Conservation (phyloP, 768 basidiomycete species). For the Boletus sp. region DNA sequence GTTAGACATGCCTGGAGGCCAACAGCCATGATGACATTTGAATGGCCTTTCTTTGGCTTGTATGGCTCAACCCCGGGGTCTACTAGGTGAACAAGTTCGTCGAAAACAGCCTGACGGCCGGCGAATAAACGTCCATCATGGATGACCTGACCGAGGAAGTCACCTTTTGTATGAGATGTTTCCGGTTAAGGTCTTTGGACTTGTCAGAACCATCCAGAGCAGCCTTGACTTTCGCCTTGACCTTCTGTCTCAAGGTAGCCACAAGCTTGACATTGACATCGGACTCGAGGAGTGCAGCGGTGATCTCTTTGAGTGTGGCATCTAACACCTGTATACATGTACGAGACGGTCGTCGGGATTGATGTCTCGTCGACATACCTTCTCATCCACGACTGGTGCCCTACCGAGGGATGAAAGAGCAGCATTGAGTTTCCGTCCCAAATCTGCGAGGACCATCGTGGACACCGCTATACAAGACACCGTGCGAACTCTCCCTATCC, state of each 20-base stretch:
- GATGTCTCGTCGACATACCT: constrained; percentile 44
- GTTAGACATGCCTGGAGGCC: constrained; percentile 73
- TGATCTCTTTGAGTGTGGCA: constrained; percentile 91
- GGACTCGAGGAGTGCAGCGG: constrained; percentile 87
- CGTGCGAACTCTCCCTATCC: constrained; percentile 28
- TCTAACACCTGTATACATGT: constrained; percentile 73
- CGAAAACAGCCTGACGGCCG: constrained; percentile 77
- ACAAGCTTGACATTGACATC: constrained; percentile 99
- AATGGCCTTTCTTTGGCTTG: constrained; percentile 92
- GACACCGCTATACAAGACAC: constrained; percentile 14
- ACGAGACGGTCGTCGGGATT: background rate
- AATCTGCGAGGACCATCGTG: constrained; percentile 92
- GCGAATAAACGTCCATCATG: constrained; percentile 8
- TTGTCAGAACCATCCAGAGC: constrained; percentile 71
- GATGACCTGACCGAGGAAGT: background rate
- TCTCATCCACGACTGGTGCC: constrained; percentile 87
- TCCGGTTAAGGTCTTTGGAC: constrained; percentile 75
- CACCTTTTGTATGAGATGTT: constrained; percentile 91
- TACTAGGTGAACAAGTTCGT: constrained; percentile 92
- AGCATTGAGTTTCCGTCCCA: constrained; percentile 90
- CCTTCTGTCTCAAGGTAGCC: constrained; percentile 78
- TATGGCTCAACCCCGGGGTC: constrained; percentile 95
- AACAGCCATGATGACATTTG: constrained; percentile 96
- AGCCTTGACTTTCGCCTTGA: constrained; percentile 87
- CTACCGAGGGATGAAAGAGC: constrained; percentile 88